Conservation (phyloP, 2,329 filamentous ascomycete genomes). For the Diaporthe aspalathi region DNA sequence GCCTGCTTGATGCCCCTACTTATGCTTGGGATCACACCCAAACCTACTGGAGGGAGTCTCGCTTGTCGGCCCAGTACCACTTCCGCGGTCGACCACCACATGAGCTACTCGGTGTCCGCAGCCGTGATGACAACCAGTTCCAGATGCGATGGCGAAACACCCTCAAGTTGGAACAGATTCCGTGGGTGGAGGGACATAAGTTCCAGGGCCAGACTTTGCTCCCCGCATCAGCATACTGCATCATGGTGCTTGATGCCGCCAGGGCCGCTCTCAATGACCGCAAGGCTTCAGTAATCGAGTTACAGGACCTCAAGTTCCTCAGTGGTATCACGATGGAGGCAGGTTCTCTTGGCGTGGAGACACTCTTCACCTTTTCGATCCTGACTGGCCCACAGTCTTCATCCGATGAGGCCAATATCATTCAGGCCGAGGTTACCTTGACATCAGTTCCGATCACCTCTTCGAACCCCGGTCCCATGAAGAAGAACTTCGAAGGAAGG, state of each 20-base stretch:
- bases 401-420: not conserved
- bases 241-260: constrained; percentile 60
- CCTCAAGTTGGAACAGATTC: constrained; percentile 51
- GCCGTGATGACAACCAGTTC: constrained; percentile 51
- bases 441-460: constrained; percentile 48
- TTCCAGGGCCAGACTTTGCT: constrained; percentile 58
- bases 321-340: constrained; percentile 49
- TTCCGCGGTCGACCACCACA: constrained; percentile 50
- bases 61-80: constrained; percentile 53
- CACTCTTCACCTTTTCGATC: constrained; percentile 51
- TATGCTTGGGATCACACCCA: constrained; percentile 63
- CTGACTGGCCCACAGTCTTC: not conserved
- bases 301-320: constrained; percentile 48
- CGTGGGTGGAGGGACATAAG: constrained; percentile 55
- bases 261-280: constrained; percentile 44
- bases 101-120: constrained; percentile 53
- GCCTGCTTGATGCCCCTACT: constrained; percentile 49
- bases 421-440: constrained; percentile 50
- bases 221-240: constrained; percentile 59
- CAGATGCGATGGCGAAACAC: constrained; percentile 55
- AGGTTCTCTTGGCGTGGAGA: constrained; percentile 50
- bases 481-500: constrained; percentile 50
- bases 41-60: constrained; percentile 56
- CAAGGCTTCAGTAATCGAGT: constrained; percentile 46
- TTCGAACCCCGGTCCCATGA: constrained; percentile 49